Conservation (phyloP, 1,139 yeast genomes). For the Yamadazyma buinensis region DNA sequence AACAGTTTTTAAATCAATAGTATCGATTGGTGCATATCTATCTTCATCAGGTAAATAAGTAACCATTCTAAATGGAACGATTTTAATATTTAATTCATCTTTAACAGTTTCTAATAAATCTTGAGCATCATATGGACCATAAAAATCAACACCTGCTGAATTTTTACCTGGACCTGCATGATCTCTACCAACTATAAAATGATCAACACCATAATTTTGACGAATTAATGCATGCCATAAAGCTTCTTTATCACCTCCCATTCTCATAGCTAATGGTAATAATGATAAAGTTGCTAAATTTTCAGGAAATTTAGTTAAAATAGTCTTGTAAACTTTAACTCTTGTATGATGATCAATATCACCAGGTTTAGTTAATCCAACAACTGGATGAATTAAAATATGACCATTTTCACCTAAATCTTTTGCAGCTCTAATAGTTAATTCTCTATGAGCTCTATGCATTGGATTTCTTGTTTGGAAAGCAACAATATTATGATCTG, state of each 20-base stretch:
- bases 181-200: slow-evolving; percentile 96
- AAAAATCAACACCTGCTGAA: slow-evolving; percentile 90
- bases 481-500: slow-evolving; percentile 73
- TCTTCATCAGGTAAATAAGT: slow-evolving; percentile 94
- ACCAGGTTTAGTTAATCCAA: slow-evolving; percentile 95
- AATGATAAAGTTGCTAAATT: slow-evolving; percentile 89
- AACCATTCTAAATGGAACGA: slow-evolving; percentile 96
- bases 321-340: slow-evolving; percentile 90
- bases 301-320: slow-evolving; percentile 86
- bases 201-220: slow-evolving; percentile 95
- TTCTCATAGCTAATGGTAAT: slow-evolving; percentile 95
- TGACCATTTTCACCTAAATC: slow-evolving; percentile 50
- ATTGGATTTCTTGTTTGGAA: slow-evolving; percentile 98
- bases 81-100: slow-evolving; percentile 73
- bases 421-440: slow-evolving; percentile 88
- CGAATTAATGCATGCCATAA: slow-evolving; percentile 98
- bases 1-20: slow-evolving; percentile 68
- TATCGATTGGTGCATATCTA: slow-evolving; percentile 92
- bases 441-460: slow-evolving; percentile 97
- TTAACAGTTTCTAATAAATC: slow-evolving; percentile 72
- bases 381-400: slow-evolving; percentile 92
- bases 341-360: slow-evolving; percentile 97
- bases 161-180: slow-evolving; percentile 97
- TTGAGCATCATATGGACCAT: slow-evolving; percentile 97
- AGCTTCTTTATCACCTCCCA: slow-evolving; percentile 99